These are phyloP conservation scores for Talaromyces piceae DNA, from an alignment of 2,329 filamentous ascomycete genomes.

Conservation along the genomic window DNA sequence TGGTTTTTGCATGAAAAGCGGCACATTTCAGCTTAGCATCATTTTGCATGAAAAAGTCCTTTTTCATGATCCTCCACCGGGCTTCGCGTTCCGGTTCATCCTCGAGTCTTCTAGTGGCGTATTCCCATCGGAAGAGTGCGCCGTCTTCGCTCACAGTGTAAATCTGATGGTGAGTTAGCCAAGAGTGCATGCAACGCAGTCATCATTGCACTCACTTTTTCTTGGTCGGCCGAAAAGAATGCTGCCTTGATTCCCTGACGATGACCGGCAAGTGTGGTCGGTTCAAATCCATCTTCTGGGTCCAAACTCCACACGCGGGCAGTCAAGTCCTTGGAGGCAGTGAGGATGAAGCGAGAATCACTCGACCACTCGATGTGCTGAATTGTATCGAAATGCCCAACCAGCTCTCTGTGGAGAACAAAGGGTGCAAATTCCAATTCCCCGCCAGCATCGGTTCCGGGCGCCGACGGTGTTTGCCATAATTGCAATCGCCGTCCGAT, in stretches of 20 bases:
- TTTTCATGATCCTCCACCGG: conserved; percentile 84
- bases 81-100: conserved; percentile 59
- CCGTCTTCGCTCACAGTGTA: conserved; percentile 97
- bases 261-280: conserved; percentile 85
- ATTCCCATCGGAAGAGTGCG: conserved; percentile 92
- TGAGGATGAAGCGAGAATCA: conserved; percentile 93
- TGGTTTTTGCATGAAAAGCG: conserved; percentile 77
- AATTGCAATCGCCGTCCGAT: conserved; percentile 84
- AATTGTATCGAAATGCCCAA: conserved; percentile 81
- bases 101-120: conserved; percentile 56
- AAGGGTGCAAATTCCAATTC: conserved; percentile 95
- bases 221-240: conserved; percentile 94
- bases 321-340: conserved; percentile 83
- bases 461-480: conserved; percentile 90
- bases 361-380: conserved; percentile 88
- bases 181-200: background rate
- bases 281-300: conserved; percentile 76
- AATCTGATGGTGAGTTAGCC: conserved; percentile 43
- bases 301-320: conserved; percentile 92
- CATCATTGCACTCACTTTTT: conserved; percentile 49
- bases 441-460: conserved; percentile 68
- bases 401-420: conserved; percentile 75
- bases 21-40: conserved; percentile 81
- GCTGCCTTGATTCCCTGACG: conserved; percentile 84
- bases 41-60: conserved; percentile 90